Base-by-base conservation (phyloP, 2,329 filamentous ascomycete species). In the Nothomitra cinnamomea region DNA sequence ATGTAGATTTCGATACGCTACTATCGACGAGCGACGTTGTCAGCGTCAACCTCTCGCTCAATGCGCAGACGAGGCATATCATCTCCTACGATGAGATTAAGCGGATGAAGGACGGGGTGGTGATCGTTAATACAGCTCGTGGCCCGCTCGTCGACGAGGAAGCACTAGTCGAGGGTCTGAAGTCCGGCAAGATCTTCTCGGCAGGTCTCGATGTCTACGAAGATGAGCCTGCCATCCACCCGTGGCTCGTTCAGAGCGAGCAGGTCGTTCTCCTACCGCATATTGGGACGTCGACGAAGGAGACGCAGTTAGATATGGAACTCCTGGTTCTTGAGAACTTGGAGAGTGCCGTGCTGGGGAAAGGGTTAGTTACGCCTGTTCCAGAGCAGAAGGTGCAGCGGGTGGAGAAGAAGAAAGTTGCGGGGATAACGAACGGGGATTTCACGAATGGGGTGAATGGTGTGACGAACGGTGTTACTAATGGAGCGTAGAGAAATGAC, bases 41-140 rank as follows among this genome's bases (percentile, higher is more conserved):
- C 57, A 89, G 85, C 0, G 80, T 90, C 7, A 86, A 92, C 62
- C 90, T 85, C 0, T 86, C 86, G 0, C 71, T 92, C 0, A 72
- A 65, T 25, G 59, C 59, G 0, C 54, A 62, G 2, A 76, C 72
- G 0, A 67, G 58, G 1, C 61, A 65, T 1, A 55, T 74, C 22
- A 69, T 76, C 13, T 65, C 65, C 0, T 54, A 59, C 0, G 57
- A 56, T 0, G 66, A 74, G 56, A 71, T 76, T 13, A 58, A 61
- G 0, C 63, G 61, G 15, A 75, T 77, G 70, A 76, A 73, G 55
- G 62, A 67, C 1, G 72, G 72, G 0, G 61, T 65, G 0, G 68
- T 71, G 52, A 59, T 78, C 2, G 64, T 77, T 36, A 77, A 78
- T 58, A 77, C 74, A 0, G 70, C 73, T 0, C 66, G 75, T 0